Base-by-base conservation (phyloP, 208 protist species). In the Sergeia podlipaevii region DNA sequence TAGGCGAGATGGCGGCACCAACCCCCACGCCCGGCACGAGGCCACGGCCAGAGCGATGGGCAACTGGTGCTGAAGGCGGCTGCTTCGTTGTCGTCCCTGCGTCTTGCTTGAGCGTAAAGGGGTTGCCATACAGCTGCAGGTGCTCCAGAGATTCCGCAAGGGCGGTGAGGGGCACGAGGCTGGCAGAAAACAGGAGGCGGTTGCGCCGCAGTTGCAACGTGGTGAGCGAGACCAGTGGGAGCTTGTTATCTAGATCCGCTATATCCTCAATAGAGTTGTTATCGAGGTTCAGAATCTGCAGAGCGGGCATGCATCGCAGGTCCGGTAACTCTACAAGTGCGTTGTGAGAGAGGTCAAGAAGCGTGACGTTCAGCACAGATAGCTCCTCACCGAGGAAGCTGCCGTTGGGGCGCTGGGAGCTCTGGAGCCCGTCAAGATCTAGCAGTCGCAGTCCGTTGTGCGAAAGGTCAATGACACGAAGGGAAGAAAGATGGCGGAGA, bases 311-410 rank as follows among this genome's bases (percentile, higher is more conserved):
- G n/a, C 60, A 60, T 39, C 87, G 80, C 17, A 95, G 59, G 54
- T 90, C 78, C 2, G 87, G 87, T 6, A 95, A 28, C 37, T 89
- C 83, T 23, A 86, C 58, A 0, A 95, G 60, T n/a, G 65, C 67
- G 60, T 95, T 95, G 72, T 91, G 80, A 0, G 77, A 69, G 7
- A 95, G 42, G 54, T 95, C 72, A 11, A 95, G 53, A 5, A 58
- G 21, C 6, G 65, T 70, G 32, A 94, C 60, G 11, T 34, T 37
- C 26, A 59, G 34, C 0, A 64, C 26, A 15, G 27, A 24, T n/a
- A 13, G 23, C 1, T 62, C 56, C 11, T 49, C 48, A 8, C 69
- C 60, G 18, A 43, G n/a, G 27, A 24, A 3, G 58, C 32, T n/a
- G 2, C 18, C 5, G n/a, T 13, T 18, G 42, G 27, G n/a, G n/a